phyloP scores from a whole-genome alignment of 352 stramenopile genomes.

The Phytophthora megakarya region DNA sequence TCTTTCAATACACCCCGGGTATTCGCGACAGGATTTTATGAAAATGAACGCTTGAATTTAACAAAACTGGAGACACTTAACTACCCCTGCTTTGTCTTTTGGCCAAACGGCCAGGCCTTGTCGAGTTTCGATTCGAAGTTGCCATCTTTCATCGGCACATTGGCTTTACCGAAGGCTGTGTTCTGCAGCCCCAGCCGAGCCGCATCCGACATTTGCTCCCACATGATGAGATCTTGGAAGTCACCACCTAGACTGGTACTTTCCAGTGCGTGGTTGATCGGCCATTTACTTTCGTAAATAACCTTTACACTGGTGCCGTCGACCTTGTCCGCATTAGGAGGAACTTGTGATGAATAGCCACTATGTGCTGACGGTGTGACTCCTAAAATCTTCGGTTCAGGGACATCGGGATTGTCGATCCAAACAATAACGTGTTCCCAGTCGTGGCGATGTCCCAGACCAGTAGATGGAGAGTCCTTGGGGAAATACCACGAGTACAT shows the following conservation, averaged over 20 bases:
- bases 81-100: neutral
- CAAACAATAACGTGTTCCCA: constrained; percentile 3
- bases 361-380: constrained; percentile 7
- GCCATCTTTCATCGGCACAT: constrained; percentile 12
- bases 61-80: neutral
- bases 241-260: neutral
- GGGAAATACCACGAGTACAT: constrained; percentile 12
- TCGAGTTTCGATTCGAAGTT: constrained; percentile 10
- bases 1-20: too few relatives aligned
- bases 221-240: constrained; percentile 8
- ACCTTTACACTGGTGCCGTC: constrained; percentile 11
- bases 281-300: neutral
- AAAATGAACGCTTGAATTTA: neutral
- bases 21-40: neutral
- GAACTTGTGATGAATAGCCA: constrained; percentile 4
- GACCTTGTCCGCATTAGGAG: constrained; percentile 1
- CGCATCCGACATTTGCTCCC: constrained; percentile 1
- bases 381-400: neutral
- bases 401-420: constrained; percentile 4
- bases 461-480: constrained; percentile 4
- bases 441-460: constrained; percentile 2
- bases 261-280: constrained; percentile 10
- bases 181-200: neutral
- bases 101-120: neutral
- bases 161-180: neutral